phyloP scores from a whole-genome alignment of 331 rosid species.

The Quercus tomentella region DNA sequence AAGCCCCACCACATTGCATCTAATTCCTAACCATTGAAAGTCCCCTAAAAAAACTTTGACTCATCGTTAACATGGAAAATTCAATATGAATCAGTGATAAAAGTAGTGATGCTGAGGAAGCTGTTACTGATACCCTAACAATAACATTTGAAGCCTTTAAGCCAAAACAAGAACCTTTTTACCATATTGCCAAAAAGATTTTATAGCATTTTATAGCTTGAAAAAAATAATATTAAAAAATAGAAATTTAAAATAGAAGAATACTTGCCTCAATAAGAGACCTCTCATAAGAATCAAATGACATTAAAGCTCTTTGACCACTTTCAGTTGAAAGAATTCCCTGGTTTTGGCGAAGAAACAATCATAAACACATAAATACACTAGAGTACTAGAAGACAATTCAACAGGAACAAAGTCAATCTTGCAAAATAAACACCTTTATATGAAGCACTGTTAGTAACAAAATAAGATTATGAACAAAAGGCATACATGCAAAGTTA shows the following conservation, averaged over 20 bases:
- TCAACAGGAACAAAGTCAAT: background rate
- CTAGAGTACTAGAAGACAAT: background rate
- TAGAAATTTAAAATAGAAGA: background rate
- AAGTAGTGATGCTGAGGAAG: background rate
- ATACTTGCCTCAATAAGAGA: constrained; percentile 69
- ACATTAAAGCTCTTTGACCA: constrained; percentile 61
- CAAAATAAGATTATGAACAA: background rate
- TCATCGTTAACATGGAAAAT: background rate
- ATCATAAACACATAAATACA: background rate
- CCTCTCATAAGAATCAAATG: constrained; percentile 70
- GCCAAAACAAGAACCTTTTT: background rate
- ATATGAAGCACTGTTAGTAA: background rate
- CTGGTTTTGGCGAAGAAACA: constrained; percentile 24
- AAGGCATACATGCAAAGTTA: background rate
- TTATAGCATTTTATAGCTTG: background rate
- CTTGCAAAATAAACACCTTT: background rate
- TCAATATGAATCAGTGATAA: background rate
- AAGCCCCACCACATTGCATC: background rate
- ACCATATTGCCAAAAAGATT: background rate
- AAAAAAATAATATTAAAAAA: background rate
- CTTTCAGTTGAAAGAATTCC: constrained; percentile 86
- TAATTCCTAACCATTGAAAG: background rate
- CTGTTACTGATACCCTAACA: background rate
- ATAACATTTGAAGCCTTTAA: background rate
- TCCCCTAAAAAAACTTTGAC: background rate